These are phyloP conservation scores for Hebeloma cylindrosporum DNA, from an alignment of 768 basidiomycete species.

Conservation along the genomic window DNA sequence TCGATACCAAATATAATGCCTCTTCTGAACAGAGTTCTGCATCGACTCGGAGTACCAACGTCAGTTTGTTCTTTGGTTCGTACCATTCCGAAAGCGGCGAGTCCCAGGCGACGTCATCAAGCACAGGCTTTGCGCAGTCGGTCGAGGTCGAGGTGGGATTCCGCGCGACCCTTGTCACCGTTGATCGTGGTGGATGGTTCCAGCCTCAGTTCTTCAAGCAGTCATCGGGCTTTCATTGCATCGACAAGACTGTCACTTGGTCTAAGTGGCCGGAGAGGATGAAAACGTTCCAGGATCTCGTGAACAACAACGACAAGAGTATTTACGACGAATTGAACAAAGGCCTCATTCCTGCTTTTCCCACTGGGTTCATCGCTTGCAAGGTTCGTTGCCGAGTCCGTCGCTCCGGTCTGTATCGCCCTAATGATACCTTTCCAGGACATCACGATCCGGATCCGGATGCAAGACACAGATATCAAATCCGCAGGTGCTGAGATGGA, in stretches of 20 bases:
- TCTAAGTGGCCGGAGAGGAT: too few relatives aligned
- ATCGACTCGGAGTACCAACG: conserved; percentile 1
- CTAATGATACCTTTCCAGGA: too few relatives aligned
- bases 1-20: conserved; percentile 4
- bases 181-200: conserved; percentile 19
- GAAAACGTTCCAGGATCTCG: too few relatives aligned
- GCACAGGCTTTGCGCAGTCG: neutral
- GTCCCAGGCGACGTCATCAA: neutral
- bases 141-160: conserved; percentile 13
- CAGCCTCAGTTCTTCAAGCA: conserved; percentile 18
- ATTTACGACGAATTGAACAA: too few relatives aligned
- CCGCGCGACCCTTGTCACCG: conserved; percentile 16
- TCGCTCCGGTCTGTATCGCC: too few relatives aligned
- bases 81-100: conserved; percentile 10
- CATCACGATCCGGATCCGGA: too few relatives aligned
- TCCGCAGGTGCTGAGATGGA: too few relatives aligned
- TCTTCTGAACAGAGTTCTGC: neutral
- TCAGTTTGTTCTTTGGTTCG: conserved; percentile 14
- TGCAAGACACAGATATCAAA: too few relatives aligned
- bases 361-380: too few relatives aligned
- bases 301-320: too few relatives aligned
- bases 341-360: too few relatives aligned
- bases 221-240: conserved; percentile 8
- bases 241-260: conserved; percentile 2
- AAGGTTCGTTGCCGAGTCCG: too few relatives aligned